phyloP scores from a whole-genome alignment of 2,329 filamentous ascomycete genomes.

The Monosporascus sp. region DNA sequence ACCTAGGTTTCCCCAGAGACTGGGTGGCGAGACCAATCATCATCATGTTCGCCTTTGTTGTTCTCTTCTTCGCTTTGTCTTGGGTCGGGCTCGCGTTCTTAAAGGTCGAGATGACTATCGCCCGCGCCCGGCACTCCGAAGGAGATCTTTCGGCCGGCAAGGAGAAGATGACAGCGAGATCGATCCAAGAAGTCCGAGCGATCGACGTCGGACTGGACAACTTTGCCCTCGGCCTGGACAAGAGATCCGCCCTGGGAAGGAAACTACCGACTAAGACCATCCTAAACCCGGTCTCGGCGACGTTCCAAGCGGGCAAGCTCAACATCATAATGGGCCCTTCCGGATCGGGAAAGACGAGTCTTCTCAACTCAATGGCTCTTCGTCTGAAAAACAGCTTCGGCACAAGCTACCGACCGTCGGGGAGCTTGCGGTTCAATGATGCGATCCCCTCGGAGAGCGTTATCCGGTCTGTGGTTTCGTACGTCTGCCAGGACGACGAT shows the following conservation, averaged over 20 bases:
- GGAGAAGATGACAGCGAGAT: slow-evolving; percentile 57
- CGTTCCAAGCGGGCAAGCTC: slow-evolving; percentile 61
- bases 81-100: slow-evolving; percentile 58
- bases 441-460: slow-evolving; percentile 62
- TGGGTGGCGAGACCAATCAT: slow-evolving; percentile 66
- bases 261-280: slow-evolving; percentile 53
- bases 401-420: slow-evolving; percentile 56
- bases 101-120: slow-evolving; percentile 64
- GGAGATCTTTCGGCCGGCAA: slow-evolving; percentile 64
- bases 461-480: slow-evolving; percentile 66
- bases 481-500: slow-evolving; percentile 74
- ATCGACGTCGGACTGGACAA: slow-evolving; percentile 61
- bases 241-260: slow-evolving; percentile 47
- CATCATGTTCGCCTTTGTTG: slow-evolving; percentile 53
- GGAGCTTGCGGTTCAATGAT: slow-evolving; percentile 64
- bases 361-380: slow-evolving; percentile 67
- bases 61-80: slow-evolving; percentile 58
- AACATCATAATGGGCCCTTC: slow-evolving; percentile 80
- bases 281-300: slow-evolving; percentile 59
- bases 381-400: slow-evolving; percentile 56
- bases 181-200: slow-evolving; percentile 46
- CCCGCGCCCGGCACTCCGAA: slow-evolving; percentile 52
- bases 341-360: slow-evolving; percentile 69
- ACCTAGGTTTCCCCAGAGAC: slow-evolving; percentile 59
- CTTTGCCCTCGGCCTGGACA: slow-evolving; percentile 61